phyloP scores from a whole-genome alignment of 768 basidiomycete genomes.

The Rhizopogon roseolus region DNA sequence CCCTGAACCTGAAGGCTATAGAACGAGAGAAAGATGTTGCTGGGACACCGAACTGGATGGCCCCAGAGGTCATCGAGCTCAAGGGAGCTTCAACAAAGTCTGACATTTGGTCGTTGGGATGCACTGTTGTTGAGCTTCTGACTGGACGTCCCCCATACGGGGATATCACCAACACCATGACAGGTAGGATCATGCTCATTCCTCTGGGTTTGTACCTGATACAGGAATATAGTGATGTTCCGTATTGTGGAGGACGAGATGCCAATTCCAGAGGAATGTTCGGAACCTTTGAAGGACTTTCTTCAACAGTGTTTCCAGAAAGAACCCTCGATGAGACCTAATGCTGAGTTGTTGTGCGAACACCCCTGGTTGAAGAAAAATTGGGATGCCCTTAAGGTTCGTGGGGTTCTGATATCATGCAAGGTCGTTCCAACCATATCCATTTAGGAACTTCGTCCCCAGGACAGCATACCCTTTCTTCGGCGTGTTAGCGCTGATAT shows the following conservation, averaged over 20 bases:
- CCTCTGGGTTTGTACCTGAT: slow-evolving; percentile 2
- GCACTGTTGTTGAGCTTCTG: slow-evolving; percentile 90
- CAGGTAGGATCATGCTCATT: slow-evolving; percentile 48
- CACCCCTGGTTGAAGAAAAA: slow-evolving; percentile 87
- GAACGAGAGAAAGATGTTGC: slow-evolving; percentile 82
- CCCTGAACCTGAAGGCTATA: slow-evolving; percentile 90
- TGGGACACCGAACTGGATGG: slow-evolving; percentile 99
- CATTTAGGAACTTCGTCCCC: slow-evolving; percentile 71
- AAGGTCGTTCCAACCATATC: slow-evolving; percentile 1
- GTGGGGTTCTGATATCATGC: slow-evolving; percentile 6
- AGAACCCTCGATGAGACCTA: slow-evolving; percentile 77
- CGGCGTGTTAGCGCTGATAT: slow-evolving; percentile 86
- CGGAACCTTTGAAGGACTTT: slow-evolving; percentile 75
- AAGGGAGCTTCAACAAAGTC: slow-evolving; percentile 91
- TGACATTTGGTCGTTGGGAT: slow-evolving; percentile 94
- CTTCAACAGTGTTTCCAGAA: slow-evolving; percentile 87
- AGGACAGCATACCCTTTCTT: slow-evolving; percentile 94
- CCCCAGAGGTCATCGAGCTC: slow-evolving; percentile 94
- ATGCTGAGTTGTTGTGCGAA: slow-evolving; percentile 80
- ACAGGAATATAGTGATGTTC: slow-evolving; percentile 73
- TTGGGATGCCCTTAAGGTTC: slow-evolving; percentile 75
- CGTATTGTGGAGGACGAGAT: slow-evolving; percentile 91
- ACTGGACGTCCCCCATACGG: slow-evolving; percentile 91
- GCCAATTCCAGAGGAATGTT: slow-evolving; percentile 80
- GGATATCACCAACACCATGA: slow-evolving; percentile 86